phyloP scores from a whole-genome alignment of 768 basidiomycete species.

The Lactarius quietus region DNA sequence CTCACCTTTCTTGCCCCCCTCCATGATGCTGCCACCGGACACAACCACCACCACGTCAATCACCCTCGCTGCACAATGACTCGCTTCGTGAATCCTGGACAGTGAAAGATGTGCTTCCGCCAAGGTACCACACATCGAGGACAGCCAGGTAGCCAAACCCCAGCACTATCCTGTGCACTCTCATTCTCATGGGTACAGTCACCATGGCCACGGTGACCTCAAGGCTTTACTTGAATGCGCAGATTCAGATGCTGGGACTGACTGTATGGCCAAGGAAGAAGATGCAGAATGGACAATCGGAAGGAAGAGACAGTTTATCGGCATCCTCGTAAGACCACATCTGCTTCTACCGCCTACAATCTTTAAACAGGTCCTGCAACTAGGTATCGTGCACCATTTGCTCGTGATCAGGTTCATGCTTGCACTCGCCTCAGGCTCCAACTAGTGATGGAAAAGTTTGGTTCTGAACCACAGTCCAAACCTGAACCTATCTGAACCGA shows the following conservation, averaged over 20 bases:
- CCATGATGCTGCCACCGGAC: too few relatives aligned
- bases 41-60: too few relatives aligned
- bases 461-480: too few relatives aligned
- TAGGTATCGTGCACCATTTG: constrained; percentile 83
- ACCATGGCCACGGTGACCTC: constrained; percentile 21
- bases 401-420: constrained; percentile 76
- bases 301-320: constrained; percentile 62
- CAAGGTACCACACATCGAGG: not conserved
- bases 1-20: too few relatives aligned
- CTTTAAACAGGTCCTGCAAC: constrained; percentile 60
- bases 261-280: constrained; percentile 7
- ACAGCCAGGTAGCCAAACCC: not conserved
- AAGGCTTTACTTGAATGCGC: constrained; percentile 14
- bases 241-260: constrained; percentile 6
- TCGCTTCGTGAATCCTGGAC: too few relatives aligned
- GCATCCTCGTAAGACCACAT: constrained; percentile 67
- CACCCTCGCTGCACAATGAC: too few relatives aligned
- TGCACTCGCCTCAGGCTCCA: constrained; percentile 60
- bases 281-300: too few relatives aligned
- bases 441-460: too few relatives aligned
- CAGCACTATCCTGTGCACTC: not conserved
- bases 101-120: not conserved
- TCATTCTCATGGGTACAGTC: too few relatives aligned
- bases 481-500: too few relatives aligned
- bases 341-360: not conserved